Base-by-base conservation (phyloP, 1,284 basidiomycete genomes). In the Agaricales sp. region DNA sequence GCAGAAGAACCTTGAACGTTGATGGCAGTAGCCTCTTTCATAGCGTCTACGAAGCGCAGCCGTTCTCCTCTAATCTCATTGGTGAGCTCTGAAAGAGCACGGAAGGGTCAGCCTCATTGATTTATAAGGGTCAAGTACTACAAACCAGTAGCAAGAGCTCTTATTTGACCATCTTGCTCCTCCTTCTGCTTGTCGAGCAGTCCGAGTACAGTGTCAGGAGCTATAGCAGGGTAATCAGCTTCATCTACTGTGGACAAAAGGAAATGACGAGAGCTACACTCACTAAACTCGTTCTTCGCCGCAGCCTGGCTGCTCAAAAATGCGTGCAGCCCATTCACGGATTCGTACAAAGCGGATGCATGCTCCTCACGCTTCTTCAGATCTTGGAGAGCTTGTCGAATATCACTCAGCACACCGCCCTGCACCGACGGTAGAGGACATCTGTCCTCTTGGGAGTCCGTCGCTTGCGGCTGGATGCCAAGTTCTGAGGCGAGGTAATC, bases 21-120 rank as follows among this genome's bases (percentile, higher is more conserved):
- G 59, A 92, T 86, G 1, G 79, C 78, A 0, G 90, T 92, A 1
- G 89, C 90, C 56, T 90, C 82, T 59, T 87, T 87, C 89, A 92
- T 93, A 14, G 89, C 87, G 57, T 93, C 90, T 8, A 92, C 84
- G 59, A 93, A 92, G 3, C 86, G 71, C 49, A 92, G 64, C 41
- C 88, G 70, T 65, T 92, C 88, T 3, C 88, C 88, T 47, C 82
- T 80, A 50, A 92, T 91, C 57, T 92, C 89, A 47, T 77, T 74
- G 1, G 82, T 81, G 6, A 92, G 71, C 60, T 90, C 89, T 87
- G 54, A 6, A 30, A 21, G 46, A n/a, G n/a, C n/a, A n/a, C n/a
- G n/a, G n/a, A n/a, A n/a, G n/a, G n/a, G n/a, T n/a, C n/a, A n/a
- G n/a, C n/a, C n/a, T n/a, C n/a, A n/a, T n/a, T n/a, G n/a, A n/a